Conservation (phyloP, 305 asterid genomes). For the Fraxinus baroniana region DNA sequence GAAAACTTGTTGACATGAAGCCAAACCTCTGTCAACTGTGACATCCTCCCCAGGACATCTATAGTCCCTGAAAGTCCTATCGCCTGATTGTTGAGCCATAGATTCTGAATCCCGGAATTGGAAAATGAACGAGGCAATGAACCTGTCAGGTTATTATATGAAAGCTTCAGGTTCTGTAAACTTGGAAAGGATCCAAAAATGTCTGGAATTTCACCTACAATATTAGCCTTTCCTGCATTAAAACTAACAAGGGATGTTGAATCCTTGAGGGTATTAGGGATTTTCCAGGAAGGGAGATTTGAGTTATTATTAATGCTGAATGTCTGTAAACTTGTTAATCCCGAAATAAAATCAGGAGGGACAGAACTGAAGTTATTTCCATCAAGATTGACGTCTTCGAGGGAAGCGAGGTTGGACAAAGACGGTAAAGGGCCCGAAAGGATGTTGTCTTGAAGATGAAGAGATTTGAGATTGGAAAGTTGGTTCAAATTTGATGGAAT, state of each 20-base stretch:
- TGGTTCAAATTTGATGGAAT: conserved; percentile 54
- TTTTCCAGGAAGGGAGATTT: conserved; percentile 57
- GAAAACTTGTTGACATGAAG: conserved; percentile 61
- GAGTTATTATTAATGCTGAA: conserved; percentile 53
- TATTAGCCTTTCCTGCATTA: conserved; percentile 45
- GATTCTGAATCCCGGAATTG: conserved; percentile 45
- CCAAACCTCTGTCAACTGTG: conserved; percentile 46
- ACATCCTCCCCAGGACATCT: conserved; percentile 55
- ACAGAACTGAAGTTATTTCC: conserved; percentile 52
- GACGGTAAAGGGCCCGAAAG: conserved; percentile 63
- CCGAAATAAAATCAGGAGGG: conserved; percentile 50
- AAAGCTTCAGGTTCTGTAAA: conserved; percentile 50
- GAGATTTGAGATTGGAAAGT: conserved; percentile 55
- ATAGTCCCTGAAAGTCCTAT: conserved; percentile 57
- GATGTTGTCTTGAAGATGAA: conserved; percentile 54
- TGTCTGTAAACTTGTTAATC: conserved; percentile 48
- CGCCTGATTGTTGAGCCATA: conserved; percentile 69
- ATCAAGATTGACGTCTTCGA: conserved; percentile 53
- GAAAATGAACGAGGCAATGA: conserved; percentile 54
- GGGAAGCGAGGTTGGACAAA: conserved; percentile 39
- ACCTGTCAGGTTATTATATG: conserved; percentile 71
- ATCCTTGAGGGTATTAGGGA: conserved; percentile 44
- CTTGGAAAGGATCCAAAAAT: conserved; percentile 54
- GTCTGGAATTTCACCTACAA: conserved; percentile 65
- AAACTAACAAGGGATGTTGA: conserved; percentile 45